These are phyloP conservation scores for Baorangia bicolor DNA, from an alignment of 768 basidiomycete genomes.

Conservation along the genomic window DNA sequence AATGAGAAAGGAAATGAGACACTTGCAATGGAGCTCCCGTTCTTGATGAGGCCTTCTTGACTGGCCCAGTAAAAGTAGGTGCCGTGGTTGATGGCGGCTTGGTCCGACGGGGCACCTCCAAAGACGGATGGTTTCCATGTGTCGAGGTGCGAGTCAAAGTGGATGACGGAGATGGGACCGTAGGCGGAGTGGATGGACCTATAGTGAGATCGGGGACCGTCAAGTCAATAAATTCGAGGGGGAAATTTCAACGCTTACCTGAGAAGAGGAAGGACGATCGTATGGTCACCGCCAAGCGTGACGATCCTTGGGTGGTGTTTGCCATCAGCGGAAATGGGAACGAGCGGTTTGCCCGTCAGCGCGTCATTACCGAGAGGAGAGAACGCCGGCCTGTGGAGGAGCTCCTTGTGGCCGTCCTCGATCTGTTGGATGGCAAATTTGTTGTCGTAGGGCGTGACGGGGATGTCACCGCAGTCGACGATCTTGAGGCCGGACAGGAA, in stretches of 20 bases:
- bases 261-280: constrained; percentile 66
- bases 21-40: constrained; percentile 84
- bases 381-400: constrained; percentile 63
- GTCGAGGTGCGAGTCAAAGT: constrained; percentile 85
- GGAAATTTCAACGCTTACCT: constrained; percentile 14
- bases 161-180: constrained; percentile 78
- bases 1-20: constrained; percentile 32
- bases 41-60: constrained; percentile 75
- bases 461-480: constrained; percentile 79
- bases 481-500: constrained; percentile 65
- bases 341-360: constrained; percentile 53
- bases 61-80: constrained; percentile 91
- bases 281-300: constrained; percentile 87
- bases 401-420: constrained; percentile 65
- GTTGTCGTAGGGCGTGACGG: constrained; percentile 78
- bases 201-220: background rate
- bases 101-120: constrained; percentile 68
- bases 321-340: constrained; percentile 65
- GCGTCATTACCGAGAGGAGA: constrained; percentile 65
- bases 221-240: background rate
- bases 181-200: constrained; percentile 77
- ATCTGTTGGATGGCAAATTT: constrained; percentile 71
- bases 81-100: constrained; percentile 81
- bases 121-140: constrained; percentile 78
- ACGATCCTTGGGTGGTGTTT: constrained; percentile 76